Evolutionary conservation across 2,329 filamentous ascomycete genomes (phyloP).

Genomic region (Colletotrichum spinosum): DNA sequence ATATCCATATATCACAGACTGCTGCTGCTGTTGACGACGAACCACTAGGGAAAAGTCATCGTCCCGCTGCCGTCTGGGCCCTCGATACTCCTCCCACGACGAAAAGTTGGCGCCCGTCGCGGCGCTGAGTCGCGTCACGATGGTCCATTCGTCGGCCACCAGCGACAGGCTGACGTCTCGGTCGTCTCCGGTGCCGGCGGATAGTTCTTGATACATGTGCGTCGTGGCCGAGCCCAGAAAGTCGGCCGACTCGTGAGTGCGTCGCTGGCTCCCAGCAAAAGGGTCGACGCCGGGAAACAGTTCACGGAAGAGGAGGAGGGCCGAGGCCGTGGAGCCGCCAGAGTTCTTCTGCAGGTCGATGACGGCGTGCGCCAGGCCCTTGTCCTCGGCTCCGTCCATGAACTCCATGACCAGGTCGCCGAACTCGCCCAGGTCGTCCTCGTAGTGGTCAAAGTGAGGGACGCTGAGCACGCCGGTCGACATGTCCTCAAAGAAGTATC

Average conservation of each 20-base stretch:
- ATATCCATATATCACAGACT: background rate
- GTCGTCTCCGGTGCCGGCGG: background rate
- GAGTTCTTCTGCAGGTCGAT: constrained; percentile 26
- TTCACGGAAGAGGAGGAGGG: constrained; percentile 14
- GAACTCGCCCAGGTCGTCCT: constrained; percentile 18
- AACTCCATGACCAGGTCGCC: constrained; percentile 3
- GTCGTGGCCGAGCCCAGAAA: constrained; percentile 20
- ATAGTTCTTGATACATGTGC: background rate
- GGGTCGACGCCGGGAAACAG: constrained; percentile 23
- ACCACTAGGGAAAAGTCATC: constrained; percentile 22
- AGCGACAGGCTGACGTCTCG: background rate
- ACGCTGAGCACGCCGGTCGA: constrained; percentile 27
- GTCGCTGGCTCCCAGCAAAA: constrained; percentile 16
- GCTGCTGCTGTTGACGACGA: background rate
- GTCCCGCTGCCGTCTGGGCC: background rate
- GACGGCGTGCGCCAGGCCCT: constrained; percentile 1
- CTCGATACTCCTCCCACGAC: constrained; percentile 27
- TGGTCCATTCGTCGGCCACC: constrained; percentile 17
- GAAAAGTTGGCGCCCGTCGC: constrained; percentile 16
- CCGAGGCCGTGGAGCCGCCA: constrained; percentile 16
- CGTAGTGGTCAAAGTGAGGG: constrained; percentile 28
- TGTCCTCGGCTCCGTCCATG: constrained; percentile 3
- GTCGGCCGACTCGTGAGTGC: constrained; percentile 22
- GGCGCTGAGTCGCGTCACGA: constrained; percentile 12
- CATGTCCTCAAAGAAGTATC: constrained; percentile 27